phyloP scores from a whole-genome alignment of 495 filamentous ascomycete genomes.

The Darksidea phi region DNA sequence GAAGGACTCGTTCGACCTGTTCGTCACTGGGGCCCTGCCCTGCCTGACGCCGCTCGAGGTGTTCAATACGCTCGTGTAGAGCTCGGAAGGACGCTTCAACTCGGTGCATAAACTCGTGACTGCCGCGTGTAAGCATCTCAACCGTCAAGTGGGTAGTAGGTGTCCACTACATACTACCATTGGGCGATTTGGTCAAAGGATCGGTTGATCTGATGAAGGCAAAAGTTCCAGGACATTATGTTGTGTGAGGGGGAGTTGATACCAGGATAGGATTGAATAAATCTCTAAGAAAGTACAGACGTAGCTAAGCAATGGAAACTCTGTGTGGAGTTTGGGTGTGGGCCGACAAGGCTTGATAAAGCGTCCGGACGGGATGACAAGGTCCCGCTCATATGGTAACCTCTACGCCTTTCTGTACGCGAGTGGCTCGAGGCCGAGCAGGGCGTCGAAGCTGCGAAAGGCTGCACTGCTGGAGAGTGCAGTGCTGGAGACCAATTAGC shows the following conservation, averaged over 20 bases:
- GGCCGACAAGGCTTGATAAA: too few species aligned
- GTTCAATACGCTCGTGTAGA: conserved; percentile 19
- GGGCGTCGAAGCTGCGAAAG: too few species aligned
- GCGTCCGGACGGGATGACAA: too few species aligned
- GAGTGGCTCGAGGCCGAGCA: too few species aligned
- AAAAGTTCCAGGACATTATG: conserved; percentile 19
- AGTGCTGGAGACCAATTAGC: too few species aligned
- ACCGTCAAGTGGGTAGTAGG: not conserved
- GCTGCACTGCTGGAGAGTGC: too few species aligned
- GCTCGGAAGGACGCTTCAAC: conserved; percentile 21
- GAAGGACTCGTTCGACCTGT: conserved; percentile 22
- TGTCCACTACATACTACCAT: conserved; percentile 5
- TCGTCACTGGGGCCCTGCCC: conserved; percentile 22
- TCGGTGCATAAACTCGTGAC: conserved; percentile 20
- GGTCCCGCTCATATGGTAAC: too few species aligned
- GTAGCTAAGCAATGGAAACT: too few species aligned
- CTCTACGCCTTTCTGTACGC: too few species aligned
- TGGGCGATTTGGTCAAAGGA: conserved; percentile 14
- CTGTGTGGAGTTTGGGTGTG: too few species aligned
- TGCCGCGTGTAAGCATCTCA: not conserved
- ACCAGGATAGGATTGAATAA: too few species aligned
- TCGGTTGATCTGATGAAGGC: conserved; percentile 17
- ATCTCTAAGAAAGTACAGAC: too few species aligned
- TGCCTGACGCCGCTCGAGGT: conserved; percentile 22
- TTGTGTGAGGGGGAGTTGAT: not conserved